These are phyloP conservation scores for Neofusicoccum laricinum DNA, from an alignment of 2,329 filamentous ascomycete genomes.

Conservation along the genomic window DNA sequence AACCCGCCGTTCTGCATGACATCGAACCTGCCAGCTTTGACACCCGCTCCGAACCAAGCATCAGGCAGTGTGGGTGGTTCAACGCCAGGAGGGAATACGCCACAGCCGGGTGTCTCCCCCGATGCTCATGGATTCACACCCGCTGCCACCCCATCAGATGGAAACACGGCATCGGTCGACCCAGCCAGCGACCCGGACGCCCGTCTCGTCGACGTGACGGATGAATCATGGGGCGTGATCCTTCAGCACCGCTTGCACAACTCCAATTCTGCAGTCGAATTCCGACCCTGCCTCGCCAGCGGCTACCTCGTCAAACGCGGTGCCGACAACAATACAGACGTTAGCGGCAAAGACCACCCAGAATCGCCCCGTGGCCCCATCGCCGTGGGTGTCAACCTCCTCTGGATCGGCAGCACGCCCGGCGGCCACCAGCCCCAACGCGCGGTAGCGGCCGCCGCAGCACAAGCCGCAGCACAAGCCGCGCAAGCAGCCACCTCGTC, in stretches of 20 bases:
- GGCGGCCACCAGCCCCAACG: slow-evolving; percentile 21
- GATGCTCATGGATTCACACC: slow-evolving; percentile 54
- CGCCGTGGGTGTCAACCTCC: slow-evolving; percentile 41
- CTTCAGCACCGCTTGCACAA: slow-evolving; percentile 57
- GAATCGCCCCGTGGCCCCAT: slow-evolving; percentile 31
- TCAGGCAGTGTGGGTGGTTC: slow-evolving; percentile 3
- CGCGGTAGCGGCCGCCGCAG: not conserved
- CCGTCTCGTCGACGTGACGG: slow-evolving; percentile 67
- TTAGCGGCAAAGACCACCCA: slow-evolving; percentile 17
- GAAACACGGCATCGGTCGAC: slow-evolving; percentile 42
- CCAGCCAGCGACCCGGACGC: slow-evolving; percentile 57
- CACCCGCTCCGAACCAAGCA: slow-evolving; percentile 18
- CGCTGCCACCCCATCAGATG: slow-evolving; percentile 61
- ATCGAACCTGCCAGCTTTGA: slow-evolving; percentile 40
- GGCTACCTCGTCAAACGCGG: slow-evolving; percentile 45
- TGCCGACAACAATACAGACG: slow-evolving; percentile 18
- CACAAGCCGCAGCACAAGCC: not conserved
- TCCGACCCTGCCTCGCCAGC: slow-evolving; percentile 38
- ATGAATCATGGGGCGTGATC: slow-evolving; percentile 74
- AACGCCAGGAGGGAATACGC: slow-evolving; percentile 28
- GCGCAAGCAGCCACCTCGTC: not conserved
- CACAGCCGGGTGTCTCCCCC: slow-evolving; percentile 33
- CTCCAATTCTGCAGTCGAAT: slow-evolving; percentile 32
- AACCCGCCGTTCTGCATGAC: slow-evolving; percentile 63
- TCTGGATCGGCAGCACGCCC: slow-evolving; percentile 39